Conservation (phyloP, 179 eudicot genomes). For the Heliamphora ciliata region DNA sequence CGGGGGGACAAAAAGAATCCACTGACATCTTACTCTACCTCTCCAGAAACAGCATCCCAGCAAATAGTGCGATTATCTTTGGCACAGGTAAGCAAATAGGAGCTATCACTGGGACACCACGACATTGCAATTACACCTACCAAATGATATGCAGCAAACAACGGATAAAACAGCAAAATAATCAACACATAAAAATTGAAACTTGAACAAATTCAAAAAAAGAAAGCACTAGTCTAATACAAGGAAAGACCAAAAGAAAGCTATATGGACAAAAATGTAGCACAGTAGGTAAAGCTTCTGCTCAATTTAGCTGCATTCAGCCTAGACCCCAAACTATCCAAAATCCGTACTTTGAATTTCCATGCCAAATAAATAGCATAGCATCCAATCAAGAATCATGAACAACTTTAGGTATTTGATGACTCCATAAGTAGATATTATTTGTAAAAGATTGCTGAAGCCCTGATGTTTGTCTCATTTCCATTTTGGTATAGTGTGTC, state of each 20-base stretch:
- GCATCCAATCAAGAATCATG: not conserved
- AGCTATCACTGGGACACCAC: conserved; percentile 90
- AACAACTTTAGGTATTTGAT: not conserved
- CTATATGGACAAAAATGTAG: not conserved
- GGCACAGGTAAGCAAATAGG: conserved; percentile 88
- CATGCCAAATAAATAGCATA: not conserved
- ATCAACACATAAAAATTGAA: not conserved
- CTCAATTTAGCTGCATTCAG: not conserved
- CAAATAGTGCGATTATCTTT: conserved; percentile 97
- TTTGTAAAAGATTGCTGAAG: conserved; percentile 1
- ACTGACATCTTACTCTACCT: conserved; percentile 38
- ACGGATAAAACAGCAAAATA: not conserved
- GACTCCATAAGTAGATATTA: not conserved
- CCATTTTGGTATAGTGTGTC: not conserved
- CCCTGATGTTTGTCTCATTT: not conserved
- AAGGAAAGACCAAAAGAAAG: not conserved
- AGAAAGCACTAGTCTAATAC: not conserved
- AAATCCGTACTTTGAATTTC: too few species aligned
- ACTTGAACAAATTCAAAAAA: not conserved
- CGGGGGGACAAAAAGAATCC: not conserved
- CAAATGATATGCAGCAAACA: conserved; percentile 18
- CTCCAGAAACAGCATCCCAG: conserved; percentile 82
- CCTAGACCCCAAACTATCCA: not conserved
- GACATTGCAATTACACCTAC: conserved; percentile 96
- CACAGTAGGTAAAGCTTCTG: too few species aligned